These are phyloP conservation scores for Coniochaeta sp. DNA, from an alignment of 2,329 filamentous ascomycete species.

Conservation along the genomic window DNA sequence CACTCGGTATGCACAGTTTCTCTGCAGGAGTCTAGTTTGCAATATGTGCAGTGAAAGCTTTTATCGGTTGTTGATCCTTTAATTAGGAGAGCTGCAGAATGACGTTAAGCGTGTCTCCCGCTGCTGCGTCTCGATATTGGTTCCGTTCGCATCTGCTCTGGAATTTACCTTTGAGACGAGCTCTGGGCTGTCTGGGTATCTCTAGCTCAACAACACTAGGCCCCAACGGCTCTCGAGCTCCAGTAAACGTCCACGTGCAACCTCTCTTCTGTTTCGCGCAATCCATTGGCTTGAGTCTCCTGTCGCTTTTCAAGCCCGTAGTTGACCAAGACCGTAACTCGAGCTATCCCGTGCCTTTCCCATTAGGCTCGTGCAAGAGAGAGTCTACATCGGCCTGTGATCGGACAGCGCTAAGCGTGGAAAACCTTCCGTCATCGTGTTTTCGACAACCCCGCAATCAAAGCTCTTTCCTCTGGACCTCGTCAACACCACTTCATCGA, in stretches of 20 bases:
- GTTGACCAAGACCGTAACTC: neutral
- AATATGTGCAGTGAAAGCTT: neutral
- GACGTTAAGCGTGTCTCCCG: neutral
- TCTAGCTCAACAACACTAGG: no score
- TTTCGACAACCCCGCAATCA: slow-evolving; percentile 2
- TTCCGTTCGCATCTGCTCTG: no score
- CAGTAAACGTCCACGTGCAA: no score
- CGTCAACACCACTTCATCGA: neutral
- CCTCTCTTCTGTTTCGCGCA: no score
- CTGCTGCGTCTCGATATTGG: neutral
- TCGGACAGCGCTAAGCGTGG: neutral
- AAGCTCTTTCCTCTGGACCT: neutral
- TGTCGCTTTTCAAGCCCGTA: no score
- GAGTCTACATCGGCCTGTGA: neutral
- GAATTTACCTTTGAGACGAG: no score
- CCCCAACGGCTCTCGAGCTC: no score
- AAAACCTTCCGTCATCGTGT: neutral
- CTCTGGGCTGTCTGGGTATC: no score
- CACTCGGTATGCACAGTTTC: neutral
- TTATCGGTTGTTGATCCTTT: neutral
- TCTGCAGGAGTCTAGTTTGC: neutral
- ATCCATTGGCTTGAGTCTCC: no score
- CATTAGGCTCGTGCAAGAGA: neutral
- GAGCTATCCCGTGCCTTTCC: neutral
- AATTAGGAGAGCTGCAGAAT: neutral